Base-by-base conservation (phyloP, 495 filamentous ascomycete genomes). In the Neurospora terricola region DNA sequence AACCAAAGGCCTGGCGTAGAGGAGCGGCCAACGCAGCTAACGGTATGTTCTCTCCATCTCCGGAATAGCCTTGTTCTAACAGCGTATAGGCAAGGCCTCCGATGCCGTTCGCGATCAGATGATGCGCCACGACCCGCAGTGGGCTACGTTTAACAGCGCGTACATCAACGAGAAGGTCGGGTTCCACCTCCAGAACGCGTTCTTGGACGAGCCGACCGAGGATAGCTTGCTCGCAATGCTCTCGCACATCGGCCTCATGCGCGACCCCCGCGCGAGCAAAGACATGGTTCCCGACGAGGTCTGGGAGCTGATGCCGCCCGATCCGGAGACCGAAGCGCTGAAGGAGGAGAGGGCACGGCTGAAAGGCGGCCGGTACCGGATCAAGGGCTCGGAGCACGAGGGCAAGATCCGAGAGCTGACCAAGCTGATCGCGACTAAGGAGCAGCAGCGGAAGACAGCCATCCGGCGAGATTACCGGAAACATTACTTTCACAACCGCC, bases 251-350 rank as follows among this genome's bases (percentile, higher is more conserved):
- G 76, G 78, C 74, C 37, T 78, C 21, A 77, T 74, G 40, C 73
- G 74, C 39, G 75, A 79, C 70, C 78, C 76, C 34, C 73, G 76
- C 37, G 75, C 76, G 1, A 10, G 54, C n/a, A 66, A 18, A 10
- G 71, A 77, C 40, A 72, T 75, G 69, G 76, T 78, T 5, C 77
- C 78, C 38, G 72, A 80, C 30, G 43, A 80, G 42, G 73, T 78
- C 34, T 76, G 72, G 72, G 59, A 62, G 7, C 36, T 70, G 23
- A 71, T 78, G 40, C 71, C 70, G 38, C 70, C 73, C 2, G 76
- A 80, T 74, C 75, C 71, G 12, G 38, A 73, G 71, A 78, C 79
- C 38, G 72, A 23, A 4, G 72, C 70, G 10, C 73, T 80, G 6
- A 68, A 78, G 74, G 21, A 34, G 69, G 14, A 76, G 76, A 70